phyloP scores from a whole-genome alignment of 495 filamentous ascomycete species.

The Lasiosphaeria hispida region DNA sequence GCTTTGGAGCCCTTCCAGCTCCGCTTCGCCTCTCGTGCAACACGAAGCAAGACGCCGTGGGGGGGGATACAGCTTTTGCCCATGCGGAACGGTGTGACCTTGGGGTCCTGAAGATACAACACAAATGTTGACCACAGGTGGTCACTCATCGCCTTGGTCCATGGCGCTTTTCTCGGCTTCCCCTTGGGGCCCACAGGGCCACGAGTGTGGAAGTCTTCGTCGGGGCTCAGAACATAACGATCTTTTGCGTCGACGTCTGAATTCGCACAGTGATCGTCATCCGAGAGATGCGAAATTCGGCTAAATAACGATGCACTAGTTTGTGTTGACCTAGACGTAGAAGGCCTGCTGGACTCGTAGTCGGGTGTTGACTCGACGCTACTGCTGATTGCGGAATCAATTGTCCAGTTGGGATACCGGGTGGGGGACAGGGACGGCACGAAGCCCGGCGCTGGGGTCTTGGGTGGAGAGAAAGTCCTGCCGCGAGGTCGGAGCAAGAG shows the following conservation, averaged over 20 bases:
- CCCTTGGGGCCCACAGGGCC: slow-evolving; percentile 18
- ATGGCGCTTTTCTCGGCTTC: slow-evolving; percentile 51
- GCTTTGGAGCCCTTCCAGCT: slow-evolving; percentile 70
- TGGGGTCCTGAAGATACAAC: slow-evolving; percentile 84
- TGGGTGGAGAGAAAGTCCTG: slow-evolving; percentile 41
- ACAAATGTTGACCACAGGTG: slow-evolving; percentile 92
- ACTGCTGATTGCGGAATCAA: slow-evolving; percentile 43
- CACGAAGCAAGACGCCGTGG: slow-evolving; percentile 82
- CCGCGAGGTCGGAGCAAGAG: slow-evolving; percentile 28
- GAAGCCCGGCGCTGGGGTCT: slow-evolving; percentile 44
- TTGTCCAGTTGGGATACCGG: slow-evolving; percentile 48
- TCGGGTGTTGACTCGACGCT: slow-evolving; percentile 50
- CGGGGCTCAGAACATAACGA: slow-evolving; percentile 12
- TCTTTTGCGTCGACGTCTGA: slow-evolving; percentile 41
- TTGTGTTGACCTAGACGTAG: slow-evolving; percentile 48
- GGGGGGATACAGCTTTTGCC: slow-evolving; percentile 84
- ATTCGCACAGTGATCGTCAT: slow-evolving; percentile 44
- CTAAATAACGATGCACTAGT: slow-evolving; percentile 50
- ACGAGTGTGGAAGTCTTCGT: slow-evolving; percentile 12
- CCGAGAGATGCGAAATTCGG: slow-evolving; percentile 45
- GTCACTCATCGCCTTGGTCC: slow-evolving; percentile 87
- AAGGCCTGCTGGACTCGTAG: slow-evolving; percentile 51
- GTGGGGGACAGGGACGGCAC: slow-evolving; percentile 31
- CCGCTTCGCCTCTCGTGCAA: slow-evolving; percentile 78
- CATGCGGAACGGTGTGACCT: slow-evolving; percentile 89